phyloP scores from a whole-genome alignment of 192 early-diverging fungal species.

The Piromyces sp. region DNA sequence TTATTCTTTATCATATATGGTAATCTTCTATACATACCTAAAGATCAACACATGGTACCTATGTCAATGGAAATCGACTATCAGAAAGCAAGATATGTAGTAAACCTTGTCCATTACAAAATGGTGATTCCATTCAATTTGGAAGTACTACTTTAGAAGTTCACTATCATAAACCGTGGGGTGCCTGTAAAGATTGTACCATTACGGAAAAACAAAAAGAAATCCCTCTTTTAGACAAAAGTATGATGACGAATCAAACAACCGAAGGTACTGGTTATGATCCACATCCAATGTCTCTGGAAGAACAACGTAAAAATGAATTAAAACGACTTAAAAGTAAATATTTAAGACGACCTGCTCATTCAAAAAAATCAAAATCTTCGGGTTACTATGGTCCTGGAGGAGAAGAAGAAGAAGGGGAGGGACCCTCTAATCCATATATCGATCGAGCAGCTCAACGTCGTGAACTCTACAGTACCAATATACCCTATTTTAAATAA shows the following conservation, averaged over 20 bases:
- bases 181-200: constrained; percentile 38
- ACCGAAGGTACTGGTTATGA: not conserved
- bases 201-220: constrained; percentile 12
- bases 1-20: no score
- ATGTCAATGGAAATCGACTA: constrained; percentile 44
- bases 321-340: not conserved
- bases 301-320: not conserved
- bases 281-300: not conserved
- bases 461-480: not conserved
- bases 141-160: constrained; percentile 40
- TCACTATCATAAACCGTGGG: constrained; percentile 41
- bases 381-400: not conserved
- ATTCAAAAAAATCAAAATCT: not conserved
- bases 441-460: not conserved
- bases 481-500: not conserved
- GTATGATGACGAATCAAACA: not conserved
- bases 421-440: not conserved
- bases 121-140: constrained; percentile 33
- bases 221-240: not conserved
- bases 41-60: constrained; percentile 62
- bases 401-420: not conserved
- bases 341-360: not conserved
- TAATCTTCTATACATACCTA: constrained; percentile 8
- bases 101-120: constrained; percentile 28
- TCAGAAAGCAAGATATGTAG: constrained; percentile 40